These are phyloP conservation scores for Nothomitra cinnamomea DNA, from an alignment of 2,329 filamentous ascomycete genomes.

Conservation along the genomic window DNA sequence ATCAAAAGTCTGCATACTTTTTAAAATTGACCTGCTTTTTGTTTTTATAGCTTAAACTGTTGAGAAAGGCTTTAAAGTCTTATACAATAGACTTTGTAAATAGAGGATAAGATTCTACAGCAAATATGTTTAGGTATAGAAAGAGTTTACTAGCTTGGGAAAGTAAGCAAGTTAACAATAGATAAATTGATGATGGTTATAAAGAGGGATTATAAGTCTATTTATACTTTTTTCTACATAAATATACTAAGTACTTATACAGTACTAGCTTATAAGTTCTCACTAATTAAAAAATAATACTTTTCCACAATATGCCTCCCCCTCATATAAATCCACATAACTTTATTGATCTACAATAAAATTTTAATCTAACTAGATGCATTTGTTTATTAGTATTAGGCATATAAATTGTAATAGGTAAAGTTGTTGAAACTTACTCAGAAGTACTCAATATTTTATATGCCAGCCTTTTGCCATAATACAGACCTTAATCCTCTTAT, in stretches of 20 bases:
- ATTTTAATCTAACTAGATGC: background rate
- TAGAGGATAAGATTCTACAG: too few species aligned
- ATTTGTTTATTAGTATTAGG: background rate
- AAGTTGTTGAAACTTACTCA: background rate
- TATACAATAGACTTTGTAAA: too few species aligned
- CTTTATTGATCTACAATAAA: background rate
- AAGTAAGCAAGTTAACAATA: too few species aligned
- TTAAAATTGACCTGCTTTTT: too few species aligned
- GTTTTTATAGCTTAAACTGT: too few species aligned
- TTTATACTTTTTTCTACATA: too few species aligned
- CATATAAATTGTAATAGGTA: background rate
- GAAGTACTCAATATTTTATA: background rate
- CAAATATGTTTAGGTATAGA: too few species aligned
- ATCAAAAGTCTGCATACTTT: too few species aligned
- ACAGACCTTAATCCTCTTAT: background rate
- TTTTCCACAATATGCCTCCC: background rate
- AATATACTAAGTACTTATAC: background rate
- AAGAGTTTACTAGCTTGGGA: too few species aligned
- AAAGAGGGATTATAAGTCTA: too few species aligned
- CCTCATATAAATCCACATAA: background rate
- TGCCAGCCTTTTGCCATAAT: background rate
- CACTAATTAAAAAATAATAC: background rate
- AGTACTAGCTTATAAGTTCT: background rate
- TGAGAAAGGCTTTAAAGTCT: too few species aligned
- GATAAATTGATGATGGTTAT: too few species aligned